These are phyloP conservation scores for Ophiobolus disseminans DNA, from an alignment of 2,329 filamentous ascomycete species.

Conservation along the genomic window DNA sequence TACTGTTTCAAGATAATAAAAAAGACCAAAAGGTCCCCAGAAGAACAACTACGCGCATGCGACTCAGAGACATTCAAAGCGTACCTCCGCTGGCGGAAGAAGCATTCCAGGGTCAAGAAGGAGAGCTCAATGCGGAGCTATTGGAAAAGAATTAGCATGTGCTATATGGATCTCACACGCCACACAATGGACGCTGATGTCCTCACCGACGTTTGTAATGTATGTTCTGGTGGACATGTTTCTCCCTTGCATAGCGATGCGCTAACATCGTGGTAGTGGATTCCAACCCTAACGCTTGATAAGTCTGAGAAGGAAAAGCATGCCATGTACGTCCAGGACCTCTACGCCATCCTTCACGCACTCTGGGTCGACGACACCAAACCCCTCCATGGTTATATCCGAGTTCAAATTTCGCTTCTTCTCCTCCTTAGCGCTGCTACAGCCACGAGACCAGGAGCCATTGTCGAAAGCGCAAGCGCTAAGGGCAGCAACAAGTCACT, in stretches of 20 bases:
- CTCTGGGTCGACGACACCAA: conserved; percentile 24
- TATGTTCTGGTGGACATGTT: conserved; percentile 13
- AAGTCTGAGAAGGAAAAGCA: conserved; percentile 27
- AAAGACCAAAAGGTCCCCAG: conserved; percentile 12
- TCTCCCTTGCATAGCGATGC: conserved; percentile 2
- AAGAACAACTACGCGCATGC: conserved; percentile 4
- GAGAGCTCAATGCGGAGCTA: conserved; percentile 19
- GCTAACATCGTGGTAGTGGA: conserved; percentile 22
- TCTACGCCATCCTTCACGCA: conserved; percentile 28
- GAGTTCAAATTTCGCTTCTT: conserved; percentile 24
- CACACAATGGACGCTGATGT: conserved; percentile 13
- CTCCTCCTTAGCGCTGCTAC: conserved; percentile 29
- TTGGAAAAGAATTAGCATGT: conserved; percentile 21
- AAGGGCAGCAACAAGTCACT: conserved; percentile 22
- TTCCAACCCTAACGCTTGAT: conserved; percentile 21
- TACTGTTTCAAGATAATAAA: conserved; percentile 20
- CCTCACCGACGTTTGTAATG: conserved; percentile 21
- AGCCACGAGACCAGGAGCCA: conserved; percentile 20
- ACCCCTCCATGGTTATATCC: conserved; percentile 24
- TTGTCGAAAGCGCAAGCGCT: conserved; percentile 17
- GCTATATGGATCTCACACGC: conserved; percentile 16
- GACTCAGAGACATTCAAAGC: not conserved
- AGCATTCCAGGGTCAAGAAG: conserved; percentile 17
- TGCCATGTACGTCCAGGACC: conserved; percentile 28
- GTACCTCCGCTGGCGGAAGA: conserved; percentile 11